phyloP scores from a whole-genome alignment of 31 red algal genomes.

The Endocladia muricata region DNA sequence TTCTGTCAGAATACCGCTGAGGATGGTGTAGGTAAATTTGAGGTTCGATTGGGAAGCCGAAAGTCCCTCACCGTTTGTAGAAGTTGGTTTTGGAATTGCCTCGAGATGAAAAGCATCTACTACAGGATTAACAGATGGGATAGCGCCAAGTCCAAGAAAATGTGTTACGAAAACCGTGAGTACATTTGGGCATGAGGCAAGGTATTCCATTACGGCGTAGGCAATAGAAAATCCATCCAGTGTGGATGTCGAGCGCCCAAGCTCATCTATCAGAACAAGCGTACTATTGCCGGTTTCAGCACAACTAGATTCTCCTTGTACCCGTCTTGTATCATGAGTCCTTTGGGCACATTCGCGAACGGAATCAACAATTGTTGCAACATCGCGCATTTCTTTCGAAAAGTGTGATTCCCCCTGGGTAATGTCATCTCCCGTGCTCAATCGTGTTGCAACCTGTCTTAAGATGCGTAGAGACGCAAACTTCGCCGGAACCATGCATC shows the following conservation, averaged over 20 bases:
- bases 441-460: slow-evolving; percentile 47
- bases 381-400: slow-evolving; percentile 85
- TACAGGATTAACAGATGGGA: slow-evolving; percentile 27
- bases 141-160: slow-evolving; percentile 44
- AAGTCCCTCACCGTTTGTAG: neutral
- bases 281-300: slow-evolving; percentile 3
- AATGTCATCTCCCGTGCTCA: slow-evolving; percentile 49
- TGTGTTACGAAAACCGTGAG: slow-evolving; percentile 49
- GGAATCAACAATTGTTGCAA: slow-evolving; percentile 53
- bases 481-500: slow-evolving; percentile 85
- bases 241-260: slow-evolving; percentile 76
- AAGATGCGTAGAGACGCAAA: slow-evolving; percentile 65
- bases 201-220: slow-evolving; percentile 55
- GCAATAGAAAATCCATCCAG: slow-evolving; percentile 82
- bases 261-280: slow-evolving; percentile 89
- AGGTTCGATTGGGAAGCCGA: neutral
- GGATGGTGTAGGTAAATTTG: slow-evolving; percentile 56
- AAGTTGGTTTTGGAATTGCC: neutral
- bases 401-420: slow-evolving; percentile 64
- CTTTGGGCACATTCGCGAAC: slow-evolving; percentile 20
- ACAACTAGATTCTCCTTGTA: neutral
- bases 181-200: slow-evolving; percentile 28
- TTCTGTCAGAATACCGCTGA: slow-evolving; percentile 27
- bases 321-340: slow-evolving; percentile 4
- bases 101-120: slow-evolving; percentile 32